phyloP scores from a whole-genome alignment of 768 basidiomycete species.

The Mycena galopus region DNA sequence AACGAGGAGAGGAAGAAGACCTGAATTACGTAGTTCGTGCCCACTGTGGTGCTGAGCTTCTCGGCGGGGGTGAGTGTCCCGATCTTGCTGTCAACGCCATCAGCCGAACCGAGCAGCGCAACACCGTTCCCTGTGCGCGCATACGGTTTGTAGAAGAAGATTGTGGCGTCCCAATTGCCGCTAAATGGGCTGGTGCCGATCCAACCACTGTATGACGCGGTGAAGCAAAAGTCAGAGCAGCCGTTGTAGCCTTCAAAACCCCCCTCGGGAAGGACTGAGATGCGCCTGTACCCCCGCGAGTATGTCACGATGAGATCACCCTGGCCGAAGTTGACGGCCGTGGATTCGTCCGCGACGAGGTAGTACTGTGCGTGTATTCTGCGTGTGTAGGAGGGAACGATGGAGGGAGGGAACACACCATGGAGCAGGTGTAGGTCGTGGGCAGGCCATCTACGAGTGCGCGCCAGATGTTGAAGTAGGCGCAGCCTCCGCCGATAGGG shows the following conservation, averaged over 20 bases:
- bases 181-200: constrained; percentile 51
- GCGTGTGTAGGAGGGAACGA: not conserved
- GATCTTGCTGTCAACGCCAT: constrained; percentile 49
- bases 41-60: constrained; percentile 48
- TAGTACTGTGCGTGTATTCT: constrained; percentile 64
- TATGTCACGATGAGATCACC: constrained; percentile 59
- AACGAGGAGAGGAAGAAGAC: constrained; percentile 60
- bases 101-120: constrained; percentile 59
- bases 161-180: constrained; percentile 58
- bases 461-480: constrained; percentile 68
- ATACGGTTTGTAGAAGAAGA: constrained; percentile 57
- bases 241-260: constrained; percentile 57
- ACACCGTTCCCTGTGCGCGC: constrained; percentile 55
- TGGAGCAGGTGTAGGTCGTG: constrained; percentile 62
- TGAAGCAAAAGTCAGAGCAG: constrained; percentile 57
- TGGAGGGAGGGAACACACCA: constrained; percentile 47
- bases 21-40: constrained; percentile 45
- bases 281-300: constrained; percentile 61
- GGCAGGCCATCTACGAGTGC: constrained; percentile 59
- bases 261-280: constrained; percentile 53
- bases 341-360: constrained; percentile 55
- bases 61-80: constrained; percentile 54
- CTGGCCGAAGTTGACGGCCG: constrained; percentile 61
- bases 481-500: constrained; percentile 57
- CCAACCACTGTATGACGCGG: constrained; percentile 53